These are phyloP conservation scores for Kwoniella sp. DNA, from an alignment of 768 basidiomycete genomes.

Conservation along the genomic window DNA sequence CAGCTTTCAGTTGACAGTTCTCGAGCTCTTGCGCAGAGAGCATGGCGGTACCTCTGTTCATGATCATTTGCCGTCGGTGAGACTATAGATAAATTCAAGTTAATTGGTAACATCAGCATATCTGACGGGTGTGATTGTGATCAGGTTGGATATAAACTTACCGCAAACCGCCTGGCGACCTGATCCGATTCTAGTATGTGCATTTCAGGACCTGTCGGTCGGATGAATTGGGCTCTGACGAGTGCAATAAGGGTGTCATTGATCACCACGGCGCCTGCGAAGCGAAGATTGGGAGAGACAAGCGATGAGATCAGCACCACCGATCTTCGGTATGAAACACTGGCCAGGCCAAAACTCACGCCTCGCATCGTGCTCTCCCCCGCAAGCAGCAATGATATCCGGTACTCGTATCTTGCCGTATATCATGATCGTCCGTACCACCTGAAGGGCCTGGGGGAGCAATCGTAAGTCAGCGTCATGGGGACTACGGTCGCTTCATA, in stretches of 20 bases:
- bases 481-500: neutral
- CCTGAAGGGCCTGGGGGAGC: slow-evolving; percentile 67
- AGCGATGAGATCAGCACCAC: too few species aligned
- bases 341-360: too few species aligned
- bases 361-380: slow-evolving; percentile 62
- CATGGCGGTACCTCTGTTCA: slow-evolving; percentile 15
- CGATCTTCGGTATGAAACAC: too few species aligned
- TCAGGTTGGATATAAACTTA: slow-evolving; percentile 21
- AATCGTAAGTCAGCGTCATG: slow-evolving; percentile 2
- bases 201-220: slow-evolving; percentile 31
- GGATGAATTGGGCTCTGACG: slow-evolving; percentile 31
- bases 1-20: slow-evolving; percentile 19
- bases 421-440: slow-evolving; percentile 75
- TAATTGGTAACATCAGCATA: neutral
- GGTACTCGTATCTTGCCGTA: slow-evolving; percentile 81
- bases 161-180: slow-evolving; percentile 25
- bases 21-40: slow-evolving; percentile 22
- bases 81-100: neutral
- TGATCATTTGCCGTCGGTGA: slow-evolving; percentile 13
- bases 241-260: slow-evolving; percentile 27
- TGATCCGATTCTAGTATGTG: slow-evolving; percentile 34
- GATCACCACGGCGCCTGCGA: slow-evolving; percentile 19
- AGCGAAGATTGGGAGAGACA: neutral
- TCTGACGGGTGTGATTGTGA: neutral
- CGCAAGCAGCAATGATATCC: slow-evolving; percentile 64